Conservation (phyloP, 1,139 yeast genomes). For the Arxiozyma slooffiae region DNA sequence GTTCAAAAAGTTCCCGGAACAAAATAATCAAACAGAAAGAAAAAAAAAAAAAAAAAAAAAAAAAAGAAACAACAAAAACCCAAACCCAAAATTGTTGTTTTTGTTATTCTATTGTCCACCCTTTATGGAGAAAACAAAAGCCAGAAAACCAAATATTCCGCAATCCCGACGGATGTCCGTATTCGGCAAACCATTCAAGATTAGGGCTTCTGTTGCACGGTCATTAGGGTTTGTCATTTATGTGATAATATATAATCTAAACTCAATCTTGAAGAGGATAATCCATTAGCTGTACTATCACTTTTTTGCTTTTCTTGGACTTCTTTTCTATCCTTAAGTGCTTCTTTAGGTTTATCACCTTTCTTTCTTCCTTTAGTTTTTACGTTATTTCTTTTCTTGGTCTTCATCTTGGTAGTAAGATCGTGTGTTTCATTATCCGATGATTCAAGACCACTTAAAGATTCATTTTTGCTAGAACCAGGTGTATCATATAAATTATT, state of each 20-base stretch:
- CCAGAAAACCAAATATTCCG: neutral
- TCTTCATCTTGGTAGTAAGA: neutral
- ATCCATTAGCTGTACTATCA: neutral
- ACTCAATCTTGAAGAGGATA: slow-evolving; percentile 1
- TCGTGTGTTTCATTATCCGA: neutral
- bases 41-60: too few relatives aligned
- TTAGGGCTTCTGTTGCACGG: neutral
- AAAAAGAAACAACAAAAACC: neutral
- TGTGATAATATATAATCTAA: slow-evolving; percentile 6
- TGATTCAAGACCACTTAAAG: neutral
- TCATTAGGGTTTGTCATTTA: neutral
- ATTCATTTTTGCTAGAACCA: neutral
- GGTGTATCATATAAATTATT: neutral
- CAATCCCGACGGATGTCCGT: neutral
- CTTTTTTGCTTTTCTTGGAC: neutral
- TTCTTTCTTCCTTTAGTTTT: neutral
- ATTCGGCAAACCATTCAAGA: neutral
- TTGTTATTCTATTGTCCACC: neutral
- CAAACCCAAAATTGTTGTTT: too few relatives aligned
- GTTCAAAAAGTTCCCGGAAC: neutral
- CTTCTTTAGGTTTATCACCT: neutral
- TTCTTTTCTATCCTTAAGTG: neutral
- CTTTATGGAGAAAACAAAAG: too few relatives aligned
- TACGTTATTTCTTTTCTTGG: neutral
- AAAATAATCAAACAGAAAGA: neutral